These are phyloP conservation scores for Lantana camara DNA, from an alignment of 257 asterid genomes.

Conservation along the genomic window DNA sequence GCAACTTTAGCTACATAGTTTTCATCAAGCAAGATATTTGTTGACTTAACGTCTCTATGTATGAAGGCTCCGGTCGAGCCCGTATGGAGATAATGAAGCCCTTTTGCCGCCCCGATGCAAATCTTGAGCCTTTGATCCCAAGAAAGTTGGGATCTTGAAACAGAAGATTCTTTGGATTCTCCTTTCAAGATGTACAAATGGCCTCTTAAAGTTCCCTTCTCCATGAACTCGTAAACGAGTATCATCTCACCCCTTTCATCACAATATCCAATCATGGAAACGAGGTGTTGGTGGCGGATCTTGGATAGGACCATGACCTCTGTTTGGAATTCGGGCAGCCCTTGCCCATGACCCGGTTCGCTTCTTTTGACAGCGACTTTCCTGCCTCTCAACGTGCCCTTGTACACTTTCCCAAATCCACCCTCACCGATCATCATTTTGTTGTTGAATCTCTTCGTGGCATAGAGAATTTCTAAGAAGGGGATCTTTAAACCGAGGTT, in stretches of 20 bases:
- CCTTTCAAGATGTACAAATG: conserved; percentile 26
- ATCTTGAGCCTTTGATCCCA: conserved; percentile 43
- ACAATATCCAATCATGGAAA: conserved; percentile 47
- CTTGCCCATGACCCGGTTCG: conserved; percentile 40
- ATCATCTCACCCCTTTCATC: conserved; percentile 36
- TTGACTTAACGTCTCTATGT: conserved; percentile 45
- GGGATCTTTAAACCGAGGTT: conserved; percentile 38
- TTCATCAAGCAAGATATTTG: conserved; percentile 43
- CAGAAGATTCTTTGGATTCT: neutral
- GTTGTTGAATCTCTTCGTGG: conserved; percentile 36
- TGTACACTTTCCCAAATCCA: conserved; percentile 52
- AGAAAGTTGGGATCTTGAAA: conserved; percentile 19
- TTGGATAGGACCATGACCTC: conserved; percentile 44
- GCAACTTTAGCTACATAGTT: conserved; percentile 40
- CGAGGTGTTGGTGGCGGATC: conserved; percentile 40
- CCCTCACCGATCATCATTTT: conserved; percentile 40
- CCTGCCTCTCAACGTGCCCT: conserved; percentile 32
- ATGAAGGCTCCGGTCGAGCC: conserved; percentile 30
- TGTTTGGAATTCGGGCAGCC: conserved; percentile 42
- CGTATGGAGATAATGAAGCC: conserved; percentile 40
- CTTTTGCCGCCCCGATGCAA: conserved; percentile 43
- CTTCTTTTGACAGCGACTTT: conserved; percentile 50
- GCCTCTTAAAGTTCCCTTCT: conserved; percentile 31
- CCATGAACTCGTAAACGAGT: conserved; percentile 37
- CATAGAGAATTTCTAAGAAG: conserved; percentile 31